phyloP scores from a whole-genome alignment of 495 filamentous ascomycete species.

The Penicillium cosmopolitanum region DNA sequence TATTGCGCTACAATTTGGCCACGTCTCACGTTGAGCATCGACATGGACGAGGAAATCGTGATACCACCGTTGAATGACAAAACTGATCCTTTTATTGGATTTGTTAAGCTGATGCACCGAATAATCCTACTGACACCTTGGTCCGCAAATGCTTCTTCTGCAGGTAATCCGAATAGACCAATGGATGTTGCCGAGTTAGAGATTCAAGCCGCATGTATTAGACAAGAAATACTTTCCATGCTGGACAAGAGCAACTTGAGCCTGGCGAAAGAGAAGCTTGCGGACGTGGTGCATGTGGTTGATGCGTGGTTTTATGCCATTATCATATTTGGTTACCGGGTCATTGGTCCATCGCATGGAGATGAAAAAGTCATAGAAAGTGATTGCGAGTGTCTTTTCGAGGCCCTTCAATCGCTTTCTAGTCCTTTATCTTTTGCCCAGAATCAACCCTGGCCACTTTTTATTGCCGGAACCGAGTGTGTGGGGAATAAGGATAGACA shows the following conservation, averaged over 20 bases:
- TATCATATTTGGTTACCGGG: background rate
- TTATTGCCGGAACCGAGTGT: background rate
- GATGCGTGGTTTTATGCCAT: conserved; percentile 2
- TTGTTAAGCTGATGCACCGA: conserved; percentile 2
- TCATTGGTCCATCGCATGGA: background rate
- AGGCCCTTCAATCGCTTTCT: background rate
- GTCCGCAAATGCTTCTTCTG: background rate
- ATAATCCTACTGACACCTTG: background rate
- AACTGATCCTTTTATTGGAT: background rate
- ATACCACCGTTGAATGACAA: background rate
- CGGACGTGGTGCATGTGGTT: background rate
- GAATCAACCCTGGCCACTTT: background rate
- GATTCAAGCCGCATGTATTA: background rate
- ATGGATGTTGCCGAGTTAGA: background rate
- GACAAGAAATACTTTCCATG: background rate
- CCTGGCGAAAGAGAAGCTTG: background rate
- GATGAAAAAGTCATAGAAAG: background rate
- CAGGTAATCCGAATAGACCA: background rate
- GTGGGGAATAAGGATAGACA: background rate
- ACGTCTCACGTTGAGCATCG: background rate
- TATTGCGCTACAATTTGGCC: conserved; percentile 3
- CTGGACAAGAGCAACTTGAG: background rate
- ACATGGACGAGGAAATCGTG: background rate
- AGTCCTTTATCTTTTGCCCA: background rate
- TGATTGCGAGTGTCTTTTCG: conserved; percentile 1